A percentile compares a stretch with the other conserved stretches of the same genome.
These are phyloP conservation scores for Tephrocybe sp. DNA, from an alignment of 768 basidiomycete genomes.

Conservation along the genomic window DNA sequence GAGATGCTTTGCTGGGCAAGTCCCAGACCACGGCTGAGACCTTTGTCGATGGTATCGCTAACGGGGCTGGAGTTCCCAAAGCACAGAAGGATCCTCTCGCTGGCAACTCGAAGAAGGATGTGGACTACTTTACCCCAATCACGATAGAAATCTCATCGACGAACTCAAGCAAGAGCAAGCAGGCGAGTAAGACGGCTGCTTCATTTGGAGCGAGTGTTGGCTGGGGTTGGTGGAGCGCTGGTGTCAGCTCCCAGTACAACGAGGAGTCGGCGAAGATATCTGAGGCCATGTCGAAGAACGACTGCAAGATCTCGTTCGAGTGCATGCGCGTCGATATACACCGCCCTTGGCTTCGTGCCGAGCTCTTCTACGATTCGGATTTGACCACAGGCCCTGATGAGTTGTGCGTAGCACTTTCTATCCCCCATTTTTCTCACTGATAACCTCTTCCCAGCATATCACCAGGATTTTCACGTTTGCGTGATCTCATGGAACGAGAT, in stretches of 20 bases:
- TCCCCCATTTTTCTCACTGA: neutral
- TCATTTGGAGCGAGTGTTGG: constrained; percentile 3
- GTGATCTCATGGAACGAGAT: constrained; percentile 1
- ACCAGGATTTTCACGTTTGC: neutral
- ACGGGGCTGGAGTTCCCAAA: neutral
- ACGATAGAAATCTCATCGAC: neutral
- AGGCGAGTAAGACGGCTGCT: neutral
- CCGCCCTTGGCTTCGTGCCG: constrained; percentile 1
- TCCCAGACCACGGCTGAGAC: neutral
- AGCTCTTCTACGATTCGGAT: constrained; percentile 5
- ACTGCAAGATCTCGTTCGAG: constrained; percentile 5
- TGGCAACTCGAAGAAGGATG: neutral
- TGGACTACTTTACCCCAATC: constrained; percentile 7
- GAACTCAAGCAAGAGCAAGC: neutral
- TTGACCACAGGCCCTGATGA: neutral
- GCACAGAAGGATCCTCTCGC: neutral
- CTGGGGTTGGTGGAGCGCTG: neutral
- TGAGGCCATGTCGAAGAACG: neutral
- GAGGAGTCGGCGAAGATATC: neutral
- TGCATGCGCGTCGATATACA: constrained; percentile 6
- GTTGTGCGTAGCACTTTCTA: neutral
- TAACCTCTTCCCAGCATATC: neutral
- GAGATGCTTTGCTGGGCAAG: neutral
- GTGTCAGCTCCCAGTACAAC: too few relatives aligned
- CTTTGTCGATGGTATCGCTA: neutral